Percentiles rank a stretch among this genome's conserved stretches.
Evolutionary conservation across 2,329 filamentous ascomycete species (phyloP).

Genomic region (Cyanodermella asteris): DNA sequence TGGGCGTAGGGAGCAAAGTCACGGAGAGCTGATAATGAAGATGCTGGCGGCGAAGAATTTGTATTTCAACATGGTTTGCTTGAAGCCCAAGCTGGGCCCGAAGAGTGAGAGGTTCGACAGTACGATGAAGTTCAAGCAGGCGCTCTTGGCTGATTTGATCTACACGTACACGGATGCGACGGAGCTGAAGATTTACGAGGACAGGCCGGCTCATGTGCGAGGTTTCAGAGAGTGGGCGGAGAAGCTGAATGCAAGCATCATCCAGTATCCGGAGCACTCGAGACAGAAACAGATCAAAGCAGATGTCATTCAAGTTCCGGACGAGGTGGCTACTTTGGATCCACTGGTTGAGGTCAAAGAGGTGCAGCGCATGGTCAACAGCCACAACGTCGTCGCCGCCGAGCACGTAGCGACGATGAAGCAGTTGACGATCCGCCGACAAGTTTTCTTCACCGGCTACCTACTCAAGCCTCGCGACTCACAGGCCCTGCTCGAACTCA

Average conservation of each 20-base stretch:
- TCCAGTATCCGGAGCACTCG: conserved; percentile 16
- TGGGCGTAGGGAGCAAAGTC: conserved; percentile 57
- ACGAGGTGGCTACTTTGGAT: conserved; percentile 50
- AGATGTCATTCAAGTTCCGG: conserved; percentile 71
- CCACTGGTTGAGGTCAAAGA: conserved; percentile 61
- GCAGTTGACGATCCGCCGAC: conserved; percentile 56
- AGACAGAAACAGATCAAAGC: conserved; percentile 43
- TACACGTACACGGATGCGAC: conserved; percentile 65
- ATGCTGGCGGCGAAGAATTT: conserved; percentile 60
- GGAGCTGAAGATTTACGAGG: conserved; percentile 54
- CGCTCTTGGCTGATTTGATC: conserved; percentile 58
- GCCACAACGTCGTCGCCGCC: conserved; percentile 44
- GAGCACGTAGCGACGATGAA: conserved; percentile 18
- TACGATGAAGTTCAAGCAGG: conserved; percentile 86
- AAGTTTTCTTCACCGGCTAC: conserved; percentile 82
- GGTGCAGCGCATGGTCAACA: conserved; percentile 73
- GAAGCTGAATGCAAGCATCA: conserved; percentile 45
- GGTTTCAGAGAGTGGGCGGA: conserved; percentile 70
- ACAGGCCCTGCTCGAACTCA: conserved; percentile 45
- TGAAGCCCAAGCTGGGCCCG: conserved; percentile 72
- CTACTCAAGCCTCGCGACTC: conserved; percentile 53
- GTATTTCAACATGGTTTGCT: conserved; percentile 66
- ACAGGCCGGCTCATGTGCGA: conserved; percentile 44
- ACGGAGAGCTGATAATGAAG: conserved; percentile 56
- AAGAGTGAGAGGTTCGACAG: conserved; percentile 54